Base-by-base conservation (phyloP, 306 rosid genomes). In the Vigna trinervia region DNA sequence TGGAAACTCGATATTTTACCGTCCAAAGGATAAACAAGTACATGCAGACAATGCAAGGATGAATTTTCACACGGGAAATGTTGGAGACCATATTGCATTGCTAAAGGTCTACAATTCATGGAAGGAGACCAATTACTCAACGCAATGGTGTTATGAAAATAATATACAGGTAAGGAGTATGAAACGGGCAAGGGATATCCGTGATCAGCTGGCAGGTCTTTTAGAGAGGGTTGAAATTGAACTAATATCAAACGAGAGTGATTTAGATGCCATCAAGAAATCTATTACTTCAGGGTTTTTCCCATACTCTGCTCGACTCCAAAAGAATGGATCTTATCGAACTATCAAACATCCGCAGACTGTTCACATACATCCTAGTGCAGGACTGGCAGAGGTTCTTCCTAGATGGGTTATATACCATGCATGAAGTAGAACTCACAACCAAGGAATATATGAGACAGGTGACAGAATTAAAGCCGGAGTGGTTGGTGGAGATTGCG, bases 21-120 rank as follows among this genome's bases (percentile, higher is more conserved):
- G 97, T 14, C 97, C 98, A 5, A 95, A 95, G 85, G 98, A 95
- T 82, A 95, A 95, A 82, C 98, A 95, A 90, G 98, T 95, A 30
- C 97, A 95, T 74, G 97, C 97, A 9, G 98, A 90, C 87, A 92
- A 89, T 88, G 97, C 97, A 54, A 87, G 97, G 34, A 5, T 89
- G 92, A 92, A 92, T 86, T 95, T 95, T 85, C 96, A 95, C 77
- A 76, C 92, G 2, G 97, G 98, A 60, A 90, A 95, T 72, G 92
- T 90, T n/a, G 98, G 98, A 78, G 97, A 92, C 71, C 98, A 95
- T 84, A 70, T 90, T 30, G 93, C 97, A 72, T 80, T 90, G 88
- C 83, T 94, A 30, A 92, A 92, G 97, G 99, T 95, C 15, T 95
- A 87, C 83, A 86, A 65, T 83, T 90, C 97, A 11, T 95, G 99